Evolutionary conservation across 169 alveolate species (phyloP).

Genomic region (Amoebophrya sp.): DNA sequence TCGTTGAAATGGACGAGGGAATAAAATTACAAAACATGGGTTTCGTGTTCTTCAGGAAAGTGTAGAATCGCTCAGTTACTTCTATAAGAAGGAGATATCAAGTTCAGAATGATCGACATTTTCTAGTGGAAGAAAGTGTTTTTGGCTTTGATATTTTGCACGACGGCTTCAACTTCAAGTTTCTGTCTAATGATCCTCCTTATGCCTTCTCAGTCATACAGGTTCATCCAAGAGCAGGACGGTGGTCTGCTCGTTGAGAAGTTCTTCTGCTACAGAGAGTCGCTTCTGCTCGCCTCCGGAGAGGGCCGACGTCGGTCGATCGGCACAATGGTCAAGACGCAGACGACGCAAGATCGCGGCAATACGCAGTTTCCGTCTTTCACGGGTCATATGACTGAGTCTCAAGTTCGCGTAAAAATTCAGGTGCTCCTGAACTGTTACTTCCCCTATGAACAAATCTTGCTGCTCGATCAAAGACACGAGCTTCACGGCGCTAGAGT

Average conservation of each 20-base stretch:
- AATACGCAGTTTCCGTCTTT: background rate
- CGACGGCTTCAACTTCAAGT: no score
- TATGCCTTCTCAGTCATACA: no score
- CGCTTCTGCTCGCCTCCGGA: background rate
- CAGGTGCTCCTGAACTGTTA: background rate
- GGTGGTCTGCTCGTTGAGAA: background rate
- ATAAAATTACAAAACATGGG: no score
- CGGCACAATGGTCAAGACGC: background rate
- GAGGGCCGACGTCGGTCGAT: background rate
- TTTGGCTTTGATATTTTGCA: no score
- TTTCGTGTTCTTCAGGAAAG: no score
- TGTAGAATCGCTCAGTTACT: no score
- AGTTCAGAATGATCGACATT: no score
- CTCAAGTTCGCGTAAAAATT: background rate
- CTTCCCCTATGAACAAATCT: background rate
- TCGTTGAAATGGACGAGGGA: no score
- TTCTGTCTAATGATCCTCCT: no score
- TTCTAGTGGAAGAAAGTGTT: no score
- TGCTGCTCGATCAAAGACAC: background rate
- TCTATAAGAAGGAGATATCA: no score
- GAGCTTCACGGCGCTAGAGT: background rate
- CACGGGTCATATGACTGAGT: background rate
- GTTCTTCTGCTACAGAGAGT: background rate
- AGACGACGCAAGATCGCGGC: background rate
- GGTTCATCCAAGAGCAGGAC: background rate